Evolutionary conservation across 2,329 filamentous ascomycete genomes (phyloP), one percentile per base, ranked within the genome.

Genomic region (Fusarium equiseti): DNA sequence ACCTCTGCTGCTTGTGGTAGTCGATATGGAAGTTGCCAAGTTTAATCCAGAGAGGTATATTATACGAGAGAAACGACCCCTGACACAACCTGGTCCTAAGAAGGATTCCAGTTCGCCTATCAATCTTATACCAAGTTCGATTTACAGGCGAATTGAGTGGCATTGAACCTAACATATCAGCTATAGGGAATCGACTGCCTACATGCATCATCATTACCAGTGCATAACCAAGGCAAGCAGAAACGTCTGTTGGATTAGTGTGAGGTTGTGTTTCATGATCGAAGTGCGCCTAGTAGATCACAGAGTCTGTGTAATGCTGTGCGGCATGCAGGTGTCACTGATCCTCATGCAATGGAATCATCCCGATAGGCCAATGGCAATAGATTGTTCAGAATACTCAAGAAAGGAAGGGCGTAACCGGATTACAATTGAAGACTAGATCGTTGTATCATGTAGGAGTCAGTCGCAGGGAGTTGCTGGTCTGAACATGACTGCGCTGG

Each of bases 321-420:
- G 22, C 56, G 38, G 24, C 27, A 27, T 48, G 45, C 18, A 27
- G 5, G 31, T 29, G 40, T 46, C 45, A 46, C 46, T 12, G 31
- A 63, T 54, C 20, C 22, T 27, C 20, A 18, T 46, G 40, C 24
- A 27, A 42, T 62, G 59, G 59, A 63, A 60, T 63, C 26, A 43
- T 62, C 40, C 59, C 59, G 59, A 63, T 63, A 62, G 59, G 59
- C 24, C 26, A 46, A 52, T 22, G 26, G 13, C 26, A 52, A 8
- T 26, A 31, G 15, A 22, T 8, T 13, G 22, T 8, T 44, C 22
- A 18, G 22, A 44, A 29, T 18, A 51, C 22, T n/a, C 35, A 38
- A 38, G 49, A 12, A n/a, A 26, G 49, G 9, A 26, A 20, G 35
- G 20, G 6, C 16, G 12, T 13, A 20, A 27, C 16, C 8, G 31